Evolutionary conservation across 1,284 basidiomycete species (phyloP), one percentile per base, ranked within the genome.

Genomic region (Melampsora americana): DNA sequence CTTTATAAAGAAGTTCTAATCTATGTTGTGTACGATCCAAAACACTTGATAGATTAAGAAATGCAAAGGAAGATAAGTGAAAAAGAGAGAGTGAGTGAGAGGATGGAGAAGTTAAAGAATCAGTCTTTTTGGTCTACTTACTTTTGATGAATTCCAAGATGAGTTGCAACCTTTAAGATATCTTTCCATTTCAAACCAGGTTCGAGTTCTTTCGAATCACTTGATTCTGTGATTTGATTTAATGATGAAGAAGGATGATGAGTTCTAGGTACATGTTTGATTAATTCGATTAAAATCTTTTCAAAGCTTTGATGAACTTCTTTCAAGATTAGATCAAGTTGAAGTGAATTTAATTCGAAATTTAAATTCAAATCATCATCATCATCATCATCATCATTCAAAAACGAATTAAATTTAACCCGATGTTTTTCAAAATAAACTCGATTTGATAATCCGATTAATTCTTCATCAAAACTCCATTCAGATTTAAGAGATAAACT

Each of bases 401-500:
- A n/a, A 5, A 42, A 42, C 11, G 11, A 42, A 1, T n/a, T 56
- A 56, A n/a, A 56, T 56, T 56, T 56, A 56, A 42, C 1, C 11
- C 12, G 5, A 42, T 42, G 1, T 42, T 42, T 56, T 56, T 56
- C 1, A 23, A 56, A n/a, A 56, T 56, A 23, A 23, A 56, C 11
- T 56, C 26, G 53, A 56, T 56, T 56, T 23, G n/a, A 56, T 56
- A 56, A 56, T 23, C 53, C 53, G 1, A 23, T 6, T 1, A 73
- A 23, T 30, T 73, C 70, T 65, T 73, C 70, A 53, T 73, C 5
- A 16, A 73, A 44, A 16, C 44, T 66, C 70, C 70, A 73, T 35
- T 73, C 48, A 2, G 70, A 48, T 66, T 48, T 59, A 32, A 62
- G 70, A 59, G 39, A n/a, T 50, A 39, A 16, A 5, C 44, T 42